Evolutionary conservation across 768 basidiomycete genomes (phyloP).

Genomic region (Lactarius pseudohatsudake): DNA sequence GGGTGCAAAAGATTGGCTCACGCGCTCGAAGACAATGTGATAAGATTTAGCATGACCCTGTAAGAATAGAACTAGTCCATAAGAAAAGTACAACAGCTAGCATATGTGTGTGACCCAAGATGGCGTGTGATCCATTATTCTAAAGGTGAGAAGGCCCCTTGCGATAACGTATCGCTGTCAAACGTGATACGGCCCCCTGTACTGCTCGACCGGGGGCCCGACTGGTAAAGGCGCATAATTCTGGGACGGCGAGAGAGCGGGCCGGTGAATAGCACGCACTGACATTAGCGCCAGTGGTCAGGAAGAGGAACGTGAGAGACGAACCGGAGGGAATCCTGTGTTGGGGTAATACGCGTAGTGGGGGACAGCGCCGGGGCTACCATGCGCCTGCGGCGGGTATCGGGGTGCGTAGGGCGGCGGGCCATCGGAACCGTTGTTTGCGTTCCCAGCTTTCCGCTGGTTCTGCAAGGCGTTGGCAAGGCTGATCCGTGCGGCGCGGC

Average conservation of each 20-base stretch:
- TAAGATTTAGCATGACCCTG: background rate
- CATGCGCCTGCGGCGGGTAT: slow-evolving; percentile 12
- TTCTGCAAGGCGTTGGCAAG: background rate
- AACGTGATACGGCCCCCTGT: background rate
- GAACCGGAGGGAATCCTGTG: slow-evolving; percentile 12
- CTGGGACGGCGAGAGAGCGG: background rate
- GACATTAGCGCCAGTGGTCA: background rate
- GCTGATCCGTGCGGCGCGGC: background rate
- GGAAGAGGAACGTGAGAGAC: background rate
- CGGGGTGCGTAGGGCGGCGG: background rate
- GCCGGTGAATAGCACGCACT: background rate
- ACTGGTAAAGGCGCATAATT: slow-evolving; percentile 1
- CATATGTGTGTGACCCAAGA: background rate
- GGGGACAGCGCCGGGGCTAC: too few species aligned
- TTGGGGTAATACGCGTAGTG: slow-evolving; percentile 1
- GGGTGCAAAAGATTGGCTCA: background rate
- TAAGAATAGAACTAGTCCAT: background rate
- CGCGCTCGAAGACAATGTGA: too few species aligned
- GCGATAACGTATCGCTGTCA: background rate
- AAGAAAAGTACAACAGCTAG: background rate
- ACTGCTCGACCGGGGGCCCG: background rate
- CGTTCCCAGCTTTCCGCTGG: background rate
- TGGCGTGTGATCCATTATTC: background rate
- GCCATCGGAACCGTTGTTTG: background rate
- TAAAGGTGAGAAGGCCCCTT: background rate